Base-by-base conservation (phyloP, 2,329 filamentous ascomycete genomes). In the Colletotrichum eleusines region DNA sequence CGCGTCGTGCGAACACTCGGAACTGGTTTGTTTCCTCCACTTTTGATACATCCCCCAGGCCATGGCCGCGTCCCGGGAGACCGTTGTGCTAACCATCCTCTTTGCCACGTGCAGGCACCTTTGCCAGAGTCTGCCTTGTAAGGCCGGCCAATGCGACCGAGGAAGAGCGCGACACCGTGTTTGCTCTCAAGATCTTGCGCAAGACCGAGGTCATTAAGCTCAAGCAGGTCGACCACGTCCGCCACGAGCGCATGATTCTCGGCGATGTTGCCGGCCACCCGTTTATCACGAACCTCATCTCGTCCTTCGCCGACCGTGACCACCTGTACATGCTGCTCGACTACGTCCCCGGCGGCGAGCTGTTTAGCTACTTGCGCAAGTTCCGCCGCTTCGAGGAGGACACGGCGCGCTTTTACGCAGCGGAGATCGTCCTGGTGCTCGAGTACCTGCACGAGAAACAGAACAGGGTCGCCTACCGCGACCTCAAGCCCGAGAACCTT, bases 181-280 rank as follows among this genome's bases (percentile, higher is more conserved):
- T 91, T 80, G 92, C 92, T 55, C 86, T 95, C 76, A 95, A 95
- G 85, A 94, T 94, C 66, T 81, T 95, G 74, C 89, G 92, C 73
- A 91, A 91, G 78, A 86, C 88, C 65, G 87, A 91, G 76, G 91
- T 96, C 54, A 92, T 96, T 79, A 91, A 91, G 73, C 87, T 95
- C 69, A 95, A 95, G 84, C 93, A 96, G 78, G 91, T 95, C 75
- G 93, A 95, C 81, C 93, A 96, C 80, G 93, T 95, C 65, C 91
- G 92, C 72, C 93, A 95, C 81, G 93, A 96, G 84, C 91, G 93
- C 75, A 88, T 90, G 73, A 91, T 95, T 75, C 89, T 96, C 62
- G 88, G 90, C 76, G 90, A 93, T 74, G 91, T 95, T 58, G 90
- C 91, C 57, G 92, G 92, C 31, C 91, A 95, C 78, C 93, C 93